Conservation (phyloP, 1,284 basidiomycete genomes). For the Cerioporus squamosus region DNA sequence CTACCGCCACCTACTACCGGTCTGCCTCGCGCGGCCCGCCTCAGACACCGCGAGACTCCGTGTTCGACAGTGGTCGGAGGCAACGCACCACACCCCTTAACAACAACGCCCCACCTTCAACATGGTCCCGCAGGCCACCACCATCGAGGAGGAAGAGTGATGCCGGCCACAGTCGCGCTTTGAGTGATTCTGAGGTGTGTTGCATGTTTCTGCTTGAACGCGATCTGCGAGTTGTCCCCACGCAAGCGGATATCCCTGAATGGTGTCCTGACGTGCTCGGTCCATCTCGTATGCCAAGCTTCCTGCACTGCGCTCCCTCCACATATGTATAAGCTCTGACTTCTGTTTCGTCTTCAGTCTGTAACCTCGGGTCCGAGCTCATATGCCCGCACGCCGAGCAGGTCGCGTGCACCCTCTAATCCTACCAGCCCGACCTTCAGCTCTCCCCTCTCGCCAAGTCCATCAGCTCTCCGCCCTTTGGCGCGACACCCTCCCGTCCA, state of each 20-base stretch:
- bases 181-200: slow-evolving; percentile 74
- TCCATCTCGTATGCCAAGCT: neutral
- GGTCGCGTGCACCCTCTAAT: slow-evolving; percentile 67
- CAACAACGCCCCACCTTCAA: slow-evolving; percentile 63
- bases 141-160: slow-evolving; percentile 70
- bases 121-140: slow-evolving; percentile 69
- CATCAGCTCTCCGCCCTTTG: slow-evolving; percentile 46
- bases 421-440: slow-evolving; percentile 56
- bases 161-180: slow-evolving; percentile 52
- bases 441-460: slow-evolving; percentile 37
- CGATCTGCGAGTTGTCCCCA: no score
- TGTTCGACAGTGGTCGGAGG: slow-evolving; percentile 66
- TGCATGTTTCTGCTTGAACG: neutral
- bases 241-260: no score
- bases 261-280: no score
- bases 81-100: slow-evolving; percentile 66
- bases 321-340: neutral
- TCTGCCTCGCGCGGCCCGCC: slow-evolving; percentile 46
- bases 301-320: neutral
- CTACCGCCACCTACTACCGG: slow-evolving; percentile 47
- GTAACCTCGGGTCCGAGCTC: slow-evolving; percentile 35
- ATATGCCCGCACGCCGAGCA: slow-evolving; percentile 47
- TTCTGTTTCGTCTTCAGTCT: neutral
- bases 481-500: slow-evolving; percentile 52
- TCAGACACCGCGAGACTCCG: slow-evolving; percentile 55